Evolutionary conservation across 805 yeast genomes (phyloP).

Genomic region (Cyberlindnera mrakii): DNA sequence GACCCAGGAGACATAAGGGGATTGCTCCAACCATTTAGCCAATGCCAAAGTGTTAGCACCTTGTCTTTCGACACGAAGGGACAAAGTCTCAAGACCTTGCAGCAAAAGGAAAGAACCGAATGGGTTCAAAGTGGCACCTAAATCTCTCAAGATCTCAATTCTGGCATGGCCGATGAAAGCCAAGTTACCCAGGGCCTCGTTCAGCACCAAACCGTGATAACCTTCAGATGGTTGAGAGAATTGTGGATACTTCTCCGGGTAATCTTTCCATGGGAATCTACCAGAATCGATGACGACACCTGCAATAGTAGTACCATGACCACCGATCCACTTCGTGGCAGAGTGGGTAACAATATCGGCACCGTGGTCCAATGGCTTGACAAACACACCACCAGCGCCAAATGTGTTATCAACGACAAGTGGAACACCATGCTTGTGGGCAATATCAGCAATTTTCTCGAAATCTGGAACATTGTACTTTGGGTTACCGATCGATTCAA

Average conservation of each 20-base stretch:
- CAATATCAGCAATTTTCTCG: constrained; percentile 64
- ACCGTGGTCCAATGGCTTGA: constrained; percentile 81
- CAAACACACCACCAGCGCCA: constrained; percentile 91
- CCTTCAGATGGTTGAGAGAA: constrained; percentile 88
- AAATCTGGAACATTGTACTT: constrained; percentile 90
- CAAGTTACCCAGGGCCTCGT: constrained; percentile 72
- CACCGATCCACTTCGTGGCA: constrained; percentile 97
- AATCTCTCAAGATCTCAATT: constrained; percentile 81
- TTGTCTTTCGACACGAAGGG: constrained; percentile 91
- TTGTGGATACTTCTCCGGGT: constrained; percentile 87
- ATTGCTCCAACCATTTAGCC: constrained; percentile 68
- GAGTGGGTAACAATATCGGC: constrained; percentile 91
- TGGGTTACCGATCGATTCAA: constrained; percentile 92
- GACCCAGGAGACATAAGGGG: constrained; percentile 80
- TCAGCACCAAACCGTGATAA: constrained; percentile 81
- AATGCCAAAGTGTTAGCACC: constrained; percentile 73
- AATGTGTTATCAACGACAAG: constrained; percentile 94
- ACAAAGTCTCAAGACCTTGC: constrained; percentile 92
- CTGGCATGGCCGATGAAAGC: constrained; percentile 80
- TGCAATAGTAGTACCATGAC: constrained; percentile 92
- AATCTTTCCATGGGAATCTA: constrained; percentile 83
- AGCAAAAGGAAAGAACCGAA: constrained; percentile 79
- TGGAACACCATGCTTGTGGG: constrained; percentile 84
- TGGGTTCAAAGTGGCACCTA: constrained; percentile 87
- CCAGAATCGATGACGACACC: constrained; percentile 91